Base-by-base conservation (phyloP, 2,329 filamentous ascomycete genomes). In the Xylariaceae sp. region DNA sequence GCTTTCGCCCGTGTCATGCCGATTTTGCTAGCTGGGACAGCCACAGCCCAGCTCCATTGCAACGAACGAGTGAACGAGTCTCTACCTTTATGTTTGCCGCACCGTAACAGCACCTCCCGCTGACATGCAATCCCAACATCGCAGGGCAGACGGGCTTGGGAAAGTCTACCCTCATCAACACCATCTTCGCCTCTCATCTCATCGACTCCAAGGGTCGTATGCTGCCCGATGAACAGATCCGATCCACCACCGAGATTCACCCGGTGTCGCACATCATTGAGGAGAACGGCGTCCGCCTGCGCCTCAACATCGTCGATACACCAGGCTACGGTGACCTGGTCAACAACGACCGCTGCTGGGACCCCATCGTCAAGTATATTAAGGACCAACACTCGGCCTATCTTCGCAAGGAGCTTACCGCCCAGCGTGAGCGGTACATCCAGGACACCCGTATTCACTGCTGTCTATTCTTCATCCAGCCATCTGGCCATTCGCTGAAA, bases 321-420 rank as follows among this genome's bases (percentile, higher is more conserved):
- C 94, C 94, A 58, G 94, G 94, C 58, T 99, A 99, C 67, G 94
- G 94, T 68, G 94, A 99, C 67, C 84, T 96, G 68, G 94, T 99
- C 74, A 99, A 99, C 83, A 99, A 99, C 74, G 94, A 99, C 77
- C 88, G 94, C 81, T 99, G 94, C 85, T 99, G 94, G 94, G 94
- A 99, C 70, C 94, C 94, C 57, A 99, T 99, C 71, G 92, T 99
- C 81, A 99, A 99, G 81, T 99, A 99, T 77, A 99, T 99, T 82
- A 99, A 99, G 82, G 94, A 99, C 75, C 94, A 99, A 80, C 94
- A 99, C 81, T 96, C 90, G 46, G 92, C 94, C 66, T 99, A 97
- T 78, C 85, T 99, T 63, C 89, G 94, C 74, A 99, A 99, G 82
- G 94, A 99, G 75, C 90, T 99, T 67, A 97, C 94, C 48, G 94